A percentile compares a stretch with the other conserved stretches of the same genome.
Conservation (phyloP, 1,139 yeast genomes). For the Debaryomyces subglobosus region DNA sequence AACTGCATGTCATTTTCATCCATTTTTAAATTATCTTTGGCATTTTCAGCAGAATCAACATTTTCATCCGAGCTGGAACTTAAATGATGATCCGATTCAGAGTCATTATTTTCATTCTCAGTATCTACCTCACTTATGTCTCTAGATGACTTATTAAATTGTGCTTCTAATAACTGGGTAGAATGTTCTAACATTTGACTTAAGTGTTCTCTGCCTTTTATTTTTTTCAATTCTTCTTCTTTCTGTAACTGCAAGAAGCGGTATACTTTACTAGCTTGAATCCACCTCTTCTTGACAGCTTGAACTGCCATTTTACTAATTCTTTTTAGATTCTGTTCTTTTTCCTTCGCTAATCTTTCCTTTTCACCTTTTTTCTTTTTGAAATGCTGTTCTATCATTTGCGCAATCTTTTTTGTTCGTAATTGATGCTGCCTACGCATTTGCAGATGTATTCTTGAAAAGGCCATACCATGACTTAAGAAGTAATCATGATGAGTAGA, state of each 20-base stretch:
- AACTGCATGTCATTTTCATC: conserved; percentile 54
- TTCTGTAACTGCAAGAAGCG: conserved; percentile 54
- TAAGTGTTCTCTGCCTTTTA: conserved; percentile 84
- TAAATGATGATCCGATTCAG: conserved; percentile 26
- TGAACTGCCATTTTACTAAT: conserved; percentile 79
- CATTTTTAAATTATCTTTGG: conserved; percentile 16
- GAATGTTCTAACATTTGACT: conserved; percentile 90
- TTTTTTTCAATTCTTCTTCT: conserved; percentile 69
- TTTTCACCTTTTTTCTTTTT: conserved; percentile 86
- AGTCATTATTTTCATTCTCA: conserved; percentile 22
- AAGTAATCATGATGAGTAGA: conserved; percentile 70
- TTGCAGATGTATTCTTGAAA: conserved; percentile 73
- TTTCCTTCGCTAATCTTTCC: conserved; percentile 73
- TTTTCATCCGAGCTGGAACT: conserved; percentile 15
- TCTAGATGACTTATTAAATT: conserved; percentile 50
- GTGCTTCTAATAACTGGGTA: conserved; percentile 86
- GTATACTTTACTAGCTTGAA: conserved; percentile 83
- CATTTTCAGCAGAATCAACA: conserved; percentile 20
- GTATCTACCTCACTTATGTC: conserved; percentile 21
- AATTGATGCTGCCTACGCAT: conserved; percentile 65
- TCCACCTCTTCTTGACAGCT: conserved; percentile 91
- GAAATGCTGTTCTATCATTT: conserved; percentile 85
- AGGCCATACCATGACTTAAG: conserved; percentile 71
- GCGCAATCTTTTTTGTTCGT: conserved; percentile 73
- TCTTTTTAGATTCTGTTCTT: conserved; percentile 65